Base-by-base conservation (phyloP, 495 filamentous ascomycete species). In the Poronia punctata region DNA sequence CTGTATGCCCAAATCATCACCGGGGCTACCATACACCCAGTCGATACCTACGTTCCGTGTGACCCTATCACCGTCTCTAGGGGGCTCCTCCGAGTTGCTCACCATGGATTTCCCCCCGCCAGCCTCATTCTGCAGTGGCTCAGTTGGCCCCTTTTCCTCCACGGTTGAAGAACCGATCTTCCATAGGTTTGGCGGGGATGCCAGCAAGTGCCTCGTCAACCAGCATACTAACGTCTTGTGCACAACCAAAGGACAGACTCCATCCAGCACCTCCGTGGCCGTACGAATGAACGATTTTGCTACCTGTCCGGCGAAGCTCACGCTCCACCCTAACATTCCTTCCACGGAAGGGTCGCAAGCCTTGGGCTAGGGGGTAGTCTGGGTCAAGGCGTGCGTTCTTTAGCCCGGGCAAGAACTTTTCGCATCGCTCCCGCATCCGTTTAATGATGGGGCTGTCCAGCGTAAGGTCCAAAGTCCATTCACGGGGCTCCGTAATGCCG, bases 211-310 rank as follows among this genome's bases (percentile, higher is more conserved):
- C 54, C 22, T 64, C 63, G 21, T 63, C 53, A 7, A 67, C 59
- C 15, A 67, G 47, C 27, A 35, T 46, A 11, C 44, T 51, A 8
- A 66, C 60, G 32, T 70, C 66, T 17, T 48, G 49, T 7, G 66
- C 66, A 45, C 66, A 66, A 0, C 69, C 70, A 46, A 70, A 71
- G 0, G 59, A 50, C 32, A 74, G 38, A 29, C 55, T 63, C 70
- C 68, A 74, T 6, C 70, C 70, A 7, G 63, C 59, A 5, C 64
- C 68, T 1, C 68, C 67, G 34, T 73, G 71, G 5, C 70, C 71
- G 43, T 75, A 75, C 1, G 57, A 60, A 45, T 73, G 71, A 10
- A 75, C 58, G 38, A 72, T 66, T 16, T 38, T 56, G 48, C 53
- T 52, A 5, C 50, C 41, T 22, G 49, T 44, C 29, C 49, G 41